Conservation (phyloP, 1,284 basidiomycete species). For the Microbotryum violaceum region DNA sequence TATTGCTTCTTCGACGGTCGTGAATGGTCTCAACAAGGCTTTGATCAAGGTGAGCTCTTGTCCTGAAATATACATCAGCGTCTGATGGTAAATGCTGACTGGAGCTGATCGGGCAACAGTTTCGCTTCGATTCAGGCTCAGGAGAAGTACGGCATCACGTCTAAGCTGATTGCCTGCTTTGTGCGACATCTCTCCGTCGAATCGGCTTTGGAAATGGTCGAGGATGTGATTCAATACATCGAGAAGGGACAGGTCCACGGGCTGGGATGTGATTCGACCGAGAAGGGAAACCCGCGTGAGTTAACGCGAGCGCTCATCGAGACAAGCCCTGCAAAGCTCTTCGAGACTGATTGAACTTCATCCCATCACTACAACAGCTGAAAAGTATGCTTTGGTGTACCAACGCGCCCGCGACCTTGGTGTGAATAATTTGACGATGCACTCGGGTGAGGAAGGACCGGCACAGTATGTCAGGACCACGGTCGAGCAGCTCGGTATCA, state of each 20-base stretch:
- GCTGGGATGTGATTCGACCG: conserved; percentile 29
- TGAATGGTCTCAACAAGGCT: conserved; percentile 28
- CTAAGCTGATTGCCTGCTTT: conserved; percentile 31
- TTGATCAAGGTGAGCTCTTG: conserved; percentile 14
- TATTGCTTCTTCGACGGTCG: conserved; percentile 24
- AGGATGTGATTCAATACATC: conserved; percentile 22
- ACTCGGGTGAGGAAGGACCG: conserved; percentile 34
- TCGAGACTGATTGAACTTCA: not conserved
- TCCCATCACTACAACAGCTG: conserved; percentile 2
- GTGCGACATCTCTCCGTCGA: conserved; percentile 29
- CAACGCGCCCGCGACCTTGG: conserved; percentile 24
- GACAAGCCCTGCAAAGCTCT: not conserved
- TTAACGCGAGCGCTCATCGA: too few species aligned
- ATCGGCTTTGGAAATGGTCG: conserved; percentile 22
- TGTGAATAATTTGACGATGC: conserved; percentile 29
- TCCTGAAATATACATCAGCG: not conserved
- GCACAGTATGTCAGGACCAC: conserved; percentile 30
- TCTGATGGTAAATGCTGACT: not conserved
- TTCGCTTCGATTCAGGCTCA: conserved; percentile 9
- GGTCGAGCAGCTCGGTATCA: conserved; percentile 26
- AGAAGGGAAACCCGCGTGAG: conserved; percentile 31
- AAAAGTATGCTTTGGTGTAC: conserved; percentile 29
- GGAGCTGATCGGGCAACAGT: not conserved
- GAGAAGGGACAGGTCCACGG: conserved; percentile 27
- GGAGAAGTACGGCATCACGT: conserved; percentile 30